Evolutionary conservation across 1,139 yeast species (phyloP).

Genomic region (Citeromyces hawaiiensis): DNA sequence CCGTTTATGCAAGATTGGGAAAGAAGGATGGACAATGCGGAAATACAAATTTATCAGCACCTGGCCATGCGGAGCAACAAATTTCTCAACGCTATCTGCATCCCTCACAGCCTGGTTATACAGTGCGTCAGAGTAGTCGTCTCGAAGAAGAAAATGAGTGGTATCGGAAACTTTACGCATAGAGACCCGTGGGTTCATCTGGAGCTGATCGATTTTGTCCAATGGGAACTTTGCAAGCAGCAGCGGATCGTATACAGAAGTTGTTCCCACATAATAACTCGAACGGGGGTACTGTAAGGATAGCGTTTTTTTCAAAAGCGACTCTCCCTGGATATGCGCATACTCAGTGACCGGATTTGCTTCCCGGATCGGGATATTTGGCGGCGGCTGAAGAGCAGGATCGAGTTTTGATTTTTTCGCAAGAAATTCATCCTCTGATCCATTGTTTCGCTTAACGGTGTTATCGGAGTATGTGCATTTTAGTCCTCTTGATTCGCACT

Average conservation of each 20-base stretch:
- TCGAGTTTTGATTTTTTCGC: conserved; percentile 16
- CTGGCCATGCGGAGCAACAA: conserved; percentile 71
- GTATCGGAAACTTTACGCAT: conserved; percentile 54
- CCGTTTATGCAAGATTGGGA: conserved; percentile 65
- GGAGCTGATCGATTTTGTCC: conserved; percentile 53
- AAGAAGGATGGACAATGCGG: conserved; percentile 64
- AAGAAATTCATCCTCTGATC: conserved; percentile 7
- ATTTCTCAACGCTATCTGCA: conserved; percentile 57
- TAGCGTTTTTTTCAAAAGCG: conserved; percentile 18
- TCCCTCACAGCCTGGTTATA: conserved; percentile 52
- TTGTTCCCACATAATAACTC: conserved; percentile 64
- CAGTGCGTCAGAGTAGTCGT: conserved; percentile 55
- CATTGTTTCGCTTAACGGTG: conserved; percentile 4
- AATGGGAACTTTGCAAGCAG: conserved; percentile 37
- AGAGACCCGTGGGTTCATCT: conserved; percentile 40
- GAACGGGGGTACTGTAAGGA: conserved; percentile 59
- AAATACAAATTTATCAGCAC: conserved; percentile 58
- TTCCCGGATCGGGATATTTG: conserved; percentile 40
- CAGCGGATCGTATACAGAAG: conserved; percentile 52
- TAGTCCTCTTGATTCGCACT: conserved; percentile 57
- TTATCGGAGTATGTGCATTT: conserved; percentile 38
- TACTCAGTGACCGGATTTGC: conserved; percentile 43
- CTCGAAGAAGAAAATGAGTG: conserved; percentile 55
- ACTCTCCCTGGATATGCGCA: conserved; percentile 32
- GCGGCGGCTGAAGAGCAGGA: conserved; percentile 23